Conservation (phyloP, 2,329 filamentous ascomycete species). For the Botrytis fragariae region DNA sequence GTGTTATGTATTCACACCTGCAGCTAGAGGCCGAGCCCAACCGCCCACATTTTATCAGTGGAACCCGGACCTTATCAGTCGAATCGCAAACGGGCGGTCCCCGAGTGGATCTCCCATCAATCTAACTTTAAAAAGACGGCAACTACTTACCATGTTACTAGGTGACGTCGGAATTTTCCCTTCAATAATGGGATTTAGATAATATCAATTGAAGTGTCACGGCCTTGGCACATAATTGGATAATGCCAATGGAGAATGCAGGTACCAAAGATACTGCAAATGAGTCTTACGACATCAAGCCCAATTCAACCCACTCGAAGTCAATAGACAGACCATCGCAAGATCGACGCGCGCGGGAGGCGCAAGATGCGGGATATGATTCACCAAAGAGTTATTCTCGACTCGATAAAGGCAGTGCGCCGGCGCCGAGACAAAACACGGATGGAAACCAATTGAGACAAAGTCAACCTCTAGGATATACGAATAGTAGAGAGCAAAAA, state of each 20-base stretch:
- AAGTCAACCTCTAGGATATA: slow-evolving; percentile 41
- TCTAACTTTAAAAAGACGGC: slow-evolving; percentile 10
- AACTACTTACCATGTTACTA: not conserved
- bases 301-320: not conserved
- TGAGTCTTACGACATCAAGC: not conserved
- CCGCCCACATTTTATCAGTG: slow-evolving; percentile 11
- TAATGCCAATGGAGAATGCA: slow-evolving; percentile 21
- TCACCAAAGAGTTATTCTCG: slow-evolving; percentile 42
- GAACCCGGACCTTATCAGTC: slow-evolving; percentile 11
- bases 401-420: slow-evolving; percentile 44
- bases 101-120: not conserved
- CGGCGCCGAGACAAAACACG: slow-evolving; percentile 46
- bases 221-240: not conserved
- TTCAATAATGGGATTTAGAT: not conserved
- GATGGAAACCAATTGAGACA: slow-evolving; percentile 39
- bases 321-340: not conserved
- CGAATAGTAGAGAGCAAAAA: not conserved
- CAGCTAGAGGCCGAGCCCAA: not conserved
- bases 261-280: not conserved
- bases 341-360: not conserved
- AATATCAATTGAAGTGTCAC: not conserved
- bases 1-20: slow-evolving; percentile 4
- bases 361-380: slow-evolving; percentile 35
- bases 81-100: slow-evolving; percentile 12
- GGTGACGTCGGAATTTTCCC: not conserved